These are phyloP conservation scores for Kalanchoe fedtschenkoi DNA, from an alignment of 164 flowering plant genomes.

Conservation along the genomic window DNA sequence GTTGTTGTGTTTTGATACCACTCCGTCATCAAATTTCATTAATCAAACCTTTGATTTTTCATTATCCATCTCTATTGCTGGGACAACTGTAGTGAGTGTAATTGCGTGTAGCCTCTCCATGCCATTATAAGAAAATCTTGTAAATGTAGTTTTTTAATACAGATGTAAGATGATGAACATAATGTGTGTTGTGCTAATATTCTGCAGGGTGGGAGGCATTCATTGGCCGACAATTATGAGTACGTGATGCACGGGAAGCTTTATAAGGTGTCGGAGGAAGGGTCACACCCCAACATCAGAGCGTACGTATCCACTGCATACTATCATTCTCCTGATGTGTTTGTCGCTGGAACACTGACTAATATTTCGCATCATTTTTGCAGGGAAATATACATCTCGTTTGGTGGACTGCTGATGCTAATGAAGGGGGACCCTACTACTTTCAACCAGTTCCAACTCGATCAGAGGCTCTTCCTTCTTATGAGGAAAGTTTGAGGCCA, in stretches of 20 bases:
- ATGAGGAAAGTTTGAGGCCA: slow-evolving; percentile 48
- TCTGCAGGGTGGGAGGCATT: slow-evolving; percentile 48
- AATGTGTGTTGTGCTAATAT: not conserved
- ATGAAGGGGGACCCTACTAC: slow-evolving; percentile 55
- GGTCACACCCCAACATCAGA: slow-evolving; percentile 34
- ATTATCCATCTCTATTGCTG: no score
- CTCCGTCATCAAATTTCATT: no score
- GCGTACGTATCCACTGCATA: slow-evolving; percentile 29
- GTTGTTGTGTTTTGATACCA: no score
- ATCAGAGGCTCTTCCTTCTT: slow-evolving; percentile 69
- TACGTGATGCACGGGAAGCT: slow-evolving; percentile 93
- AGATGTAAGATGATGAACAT: no score
- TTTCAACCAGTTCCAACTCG: slow-evolving; percentile 48
- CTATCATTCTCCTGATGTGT: not conserved
- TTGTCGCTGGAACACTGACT: not conserved
- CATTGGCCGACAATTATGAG: slow-evolving; percentile 75
- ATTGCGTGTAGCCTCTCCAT: no score
- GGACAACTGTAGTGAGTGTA: no score
- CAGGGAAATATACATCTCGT: slow-evolving; percentile 72
- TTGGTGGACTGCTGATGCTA: slow-evolving; percentile 81
- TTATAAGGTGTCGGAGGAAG: slow-evolving; percentile 58
- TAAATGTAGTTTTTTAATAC: no score
- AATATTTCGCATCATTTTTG: slow-evolving; percentile 1
- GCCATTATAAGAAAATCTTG: no score
- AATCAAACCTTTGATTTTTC: no score